Evolutionary conservation across 805 yeast species (phyloP), one percentile per base, ranked within the genome.

Genomic region (Priceomyces melissophilus): DNA sequence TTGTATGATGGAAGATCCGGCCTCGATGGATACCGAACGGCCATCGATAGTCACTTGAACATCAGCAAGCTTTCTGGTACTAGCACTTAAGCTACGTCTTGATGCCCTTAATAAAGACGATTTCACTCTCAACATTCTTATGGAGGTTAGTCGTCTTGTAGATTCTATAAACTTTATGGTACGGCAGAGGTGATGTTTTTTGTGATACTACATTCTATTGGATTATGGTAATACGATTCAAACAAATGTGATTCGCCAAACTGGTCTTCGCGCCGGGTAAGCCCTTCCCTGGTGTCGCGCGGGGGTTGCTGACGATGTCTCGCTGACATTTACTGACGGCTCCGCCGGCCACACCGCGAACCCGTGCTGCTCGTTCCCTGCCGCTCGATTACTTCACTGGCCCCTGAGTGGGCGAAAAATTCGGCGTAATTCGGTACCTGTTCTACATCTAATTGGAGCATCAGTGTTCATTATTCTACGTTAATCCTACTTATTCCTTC

Each of bases 1-100:
- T 67, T 87, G 96, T 58, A 87, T 87, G 47, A 87, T 82, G 13
- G 95, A 83, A 33, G 95, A 78, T 2, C 95, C 95, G 37, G 89
- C 89, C 61, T 87, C 95, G 48, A 87, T 82, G 40, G 76, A 72
- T 32, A 87, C 93, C 41, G 78, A 75, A 48, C 76, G 76, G 37
- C 93, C 93, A 61, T 87, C 96, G 37, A 78, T 61, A 32, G 75
- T 73, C 13, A 78, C 71, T 46, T 58, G 61, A 53, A 82, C 86
- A 41, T 82, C 87, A 35, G 81, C 79, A 40, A 62, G 50, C 38
- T 44, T 47, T 43, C 47, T 52, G 27, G 51, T 37, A 20, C 54
- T 45, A 10, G 50, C 38, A 4, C 55, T 47, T 39, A 59, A 50
- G 20, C 44, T 40, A 49, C 54, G 56, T 36, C 44, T 56, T 20